A percentile compares a stretch with the other conserved stretches of the same genome.
Conservation (phyloP, 2,329 filamentous ascomycete genomes). For the Colletotrichum spaethianum region DNA sequence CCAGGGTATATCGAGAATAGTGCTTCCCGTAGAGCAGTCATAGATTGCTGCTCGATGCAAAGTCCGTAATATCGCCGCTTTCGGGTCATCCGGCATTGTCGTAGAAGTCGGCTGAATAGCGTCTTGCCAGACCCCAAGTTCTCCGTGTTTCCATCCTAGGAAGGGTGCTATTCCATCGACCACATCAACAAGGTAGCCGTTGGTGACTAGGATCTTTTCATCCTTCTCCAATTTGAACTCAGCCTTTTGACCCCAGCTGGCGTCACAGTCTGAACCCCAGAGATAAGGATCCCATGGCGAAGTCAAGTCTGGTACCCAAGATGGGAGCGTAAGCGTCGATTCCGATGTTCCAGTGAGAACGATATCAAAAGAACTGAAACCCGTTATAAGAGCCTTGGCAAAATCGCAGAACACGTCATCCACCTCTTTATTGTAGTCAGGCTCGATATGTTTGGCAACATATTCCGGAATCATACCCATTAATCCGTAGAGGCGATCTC, state of each 20-base stretch:
- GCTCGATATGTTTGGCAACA: conserved; percentile 20
- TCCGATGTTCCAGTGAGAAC: conserved; percentile 22
- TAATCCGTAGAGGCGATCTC: conserved; percentile 27
- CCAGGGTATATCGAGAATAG: conserved; percentile 32
- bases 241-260: conserved; percentile 30
- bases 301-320: conserved; percentile 33
- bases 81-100: conserved; percentile 3
- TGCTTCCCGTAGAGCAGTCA: conserved; percentile 7
- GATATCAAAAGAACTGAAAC: conserved; percentile 28
- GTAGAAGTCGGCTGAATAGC: neutral
- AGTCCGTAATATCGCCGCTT: conserved; percentile 12
- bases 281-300: conserved; percentile 31
- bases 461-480: conserved; percentile 34
- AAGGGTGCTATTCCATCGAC: conserved; percentile 24
- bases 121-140: conserved; percentile 8
- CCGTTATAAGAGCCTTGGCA: conserved; percentile 19
- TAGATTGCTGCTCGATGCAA: conserved; percentile 20
- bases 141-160: conserved; percentile 21
- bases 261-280: conserved; percentile 29
- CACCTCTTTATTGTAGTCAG: conserved; percentile 24
- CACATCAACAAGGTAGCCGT: conserved; percentile 20
- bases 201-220: neutral
- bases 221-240: conserved; percentile 1
- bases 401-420: conserved; percentile 27
- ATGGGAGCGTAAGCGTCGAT: conserved; percentile 15